phyloP scores from a whole-genome alignment of 768 basidiomycete genomes.

The Kwoniella dejecticola region DNA sequence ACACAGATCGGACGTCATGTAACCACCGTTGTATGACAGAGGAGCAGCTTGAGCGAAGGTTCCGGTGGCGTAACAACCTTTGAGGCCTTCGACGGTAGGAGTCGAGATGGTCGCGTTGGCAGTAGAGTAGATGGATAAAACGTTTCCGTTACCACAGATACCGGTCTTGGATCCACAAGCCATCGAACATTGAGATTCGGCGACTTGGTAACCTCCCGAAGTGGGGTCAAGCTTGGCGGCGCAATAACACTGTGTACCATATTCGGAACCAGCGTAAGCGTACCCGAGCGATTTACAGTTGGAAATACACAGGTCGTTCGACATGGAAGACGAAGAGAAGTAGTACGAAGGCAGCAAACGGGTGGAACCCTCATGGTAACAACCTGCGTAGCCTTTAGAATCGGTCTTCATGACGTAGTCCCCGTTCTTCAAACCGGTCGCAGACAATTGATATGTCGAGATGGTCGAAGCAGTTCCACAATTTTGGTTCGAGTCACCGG shows the following conservation, averaged over 20 bases:
- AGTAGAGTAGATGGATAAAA: constrained; percentile 23
- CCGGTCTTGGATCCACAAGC: constrained; percentile 17
- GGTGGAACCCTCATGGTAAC: constrained; percentile 22
- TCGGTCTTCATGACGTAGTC: constrained; percentile 14
- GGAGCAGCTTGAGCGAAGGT: constrained; percentile 23
- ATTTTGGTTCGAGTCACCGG: constrained; percentile 19
- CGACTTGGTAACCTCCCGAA: constrained; percentile 24
- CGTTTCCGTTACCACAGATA: constrained; percentile 27
- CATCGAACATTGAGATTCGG: constrained; percentile 6
- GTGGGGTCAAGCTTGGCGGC: constrained; percentile 19
- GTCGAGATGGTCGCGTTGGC: constrained; percentile 12
- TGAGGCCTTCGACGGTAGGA: constrained; percentile 26
- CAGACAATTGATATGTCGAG: constrained; percentile 23
- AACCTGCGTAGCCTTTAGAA: constrained; percentile 29
- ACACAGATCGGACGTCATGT: constrained; percentile 42
- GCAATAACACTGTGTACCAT: constrained; percentile 29
- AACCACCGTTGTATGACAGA: constrained; percentile 18
- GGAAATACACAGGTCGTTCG: constrained; percentile 30
- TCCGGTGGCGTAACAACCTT: constrained; percentile 33
- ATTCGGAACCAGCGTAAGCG: constrained; percentile 29
- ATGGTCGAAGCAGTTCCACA: constrained; percentile 33
- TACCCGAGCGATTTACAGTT: constrained; percentile 25
- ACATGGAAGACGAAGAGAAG: constrained; percentile 25
- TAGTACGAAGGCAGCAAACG: constrained; percentile 18
- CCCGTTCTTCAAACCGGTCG: constrained; percentile 18